A percentile compares a stretch with the other conserved stretches of the same genome.
These are phyloP conservation scores for Tricholoma bakamatsutake DNA, from an alignment of 768 basidiomycete genomes.

Conservation along the genomic window DNA sequence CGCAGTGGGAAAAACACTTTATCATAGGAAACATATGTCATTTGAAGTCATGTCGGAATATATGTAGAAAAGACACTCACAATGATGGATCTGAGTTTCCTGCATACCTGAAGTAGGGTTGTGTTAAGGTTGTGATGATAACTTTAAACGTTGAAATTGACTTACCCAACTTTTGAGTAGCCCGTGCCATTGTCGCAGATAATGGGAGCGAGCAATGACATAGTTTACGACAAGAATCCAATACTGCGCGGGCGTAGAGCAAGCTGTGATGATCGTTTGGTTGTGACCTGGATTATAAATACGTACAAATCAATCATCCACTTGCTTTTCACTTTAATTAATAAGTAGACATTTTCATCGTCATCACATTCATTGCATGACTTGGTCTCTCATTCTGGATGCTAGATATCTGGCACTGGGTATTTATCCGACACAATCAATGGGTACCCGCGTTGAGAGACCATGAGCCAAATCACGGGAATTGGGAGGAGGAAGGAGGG, in stretches of 20 bases:
- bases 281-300: too few species aligned
- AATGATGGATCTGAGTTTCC: conserved; percentile 99
- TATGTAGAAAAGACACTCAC: conserved; percentile 39
- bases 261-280: not conserved
- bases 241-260: not conserved
- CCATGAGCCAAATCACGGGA: too few species aligned
- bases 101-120: conserved; percentile 61
- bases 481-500: too few species aligned
- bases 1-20: conserved; percentile 94
- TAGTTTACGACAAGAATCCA: conserved; percentile 21
- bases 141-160: conserved; percentile 3
- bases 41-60: conserved; percentile 6
- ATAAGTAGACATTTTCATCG: too few species aligned
- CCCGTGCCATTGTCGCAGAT: conserved; percentile 99
- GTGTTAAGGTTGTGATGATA: conserved; percentile 3
- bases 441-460: too few species aligned
- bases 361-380: too few species aligned
- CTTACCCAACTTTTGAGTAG: conserved; percentile 94
- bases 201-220: conserved; percentile 88
- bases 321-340: too few species aligned
- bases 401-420: too few species aligned
- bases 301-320: too few species aligned
- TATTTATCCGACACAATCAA: too few species aligned
- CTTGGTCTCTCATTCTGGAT: too few species aligned
- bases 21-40: conserved; percentile 1